phyloP scores from a whole-genome alignment of 768 basidiomycete genomes.

The Russula virescens region DNA sequence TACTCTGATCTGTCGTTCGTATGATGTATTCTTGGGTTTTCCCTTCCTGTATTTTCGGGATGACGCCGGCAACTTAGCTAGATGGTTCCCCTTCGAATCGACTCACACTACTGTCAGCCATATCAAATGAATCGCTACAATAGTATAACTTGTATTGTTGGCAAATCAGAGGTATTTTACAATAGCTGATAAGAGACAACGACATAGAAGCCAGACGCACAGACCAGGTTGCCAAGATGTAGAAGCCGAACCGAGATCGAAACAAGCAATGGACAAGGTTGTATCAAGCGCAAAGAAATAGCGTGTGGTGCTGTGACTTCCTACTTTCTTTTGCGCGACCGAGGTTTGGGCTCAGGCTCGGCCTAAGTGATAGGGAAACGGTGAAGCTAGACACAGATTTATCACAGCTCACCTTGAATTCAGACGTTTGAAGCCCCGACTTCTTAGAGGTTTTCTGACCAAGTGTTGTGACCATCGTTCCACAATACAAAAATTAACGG shows the following conservation, averaged over 20 bases:
- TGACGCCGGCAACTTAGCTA: too few relatives aligned
- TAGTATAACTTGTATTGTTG: background rate
- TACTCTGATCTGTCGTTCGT: constrained; percentile 9
- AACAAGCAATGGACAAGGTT: background rate
- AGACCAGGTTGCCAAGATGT: constrained; percentile 3
- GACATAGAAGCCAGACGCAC: background rate
- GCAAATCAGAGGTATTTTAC: background rate
- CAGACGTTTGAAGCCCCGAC: constrained; percentile 7
- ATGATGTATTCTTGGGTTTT: background rate
- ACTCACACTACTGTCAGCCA: too few relatives aligned
- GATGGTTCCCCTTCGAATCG: too few relatives aligned
- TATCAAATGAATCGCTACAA: background rate
- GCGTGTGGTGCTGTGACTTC: too few relatives aligned
- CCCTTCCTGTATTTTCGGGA: background rate
- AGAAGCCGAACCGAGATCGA: background rate
- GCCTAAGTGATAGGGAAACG: background rate
- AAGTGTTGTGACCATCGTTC: background rate
- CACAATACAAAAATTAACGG: background rate
- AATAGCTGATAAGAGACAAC: background rate
- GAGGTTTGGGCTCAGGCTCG: constrained; percentile 17
- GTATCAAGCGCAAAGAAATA: background rate
- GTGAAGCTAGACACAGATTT: background rate
- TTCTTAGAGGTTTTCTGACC: constrained; percentile 11
- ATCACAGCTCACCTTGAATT: constrained; percentile 10
- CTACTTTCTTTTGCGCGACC: constrained; percentile 18